phyloP scores from a whole-genome alignment of 805 yeast species.

The Alloascoidea africana region DNA sequence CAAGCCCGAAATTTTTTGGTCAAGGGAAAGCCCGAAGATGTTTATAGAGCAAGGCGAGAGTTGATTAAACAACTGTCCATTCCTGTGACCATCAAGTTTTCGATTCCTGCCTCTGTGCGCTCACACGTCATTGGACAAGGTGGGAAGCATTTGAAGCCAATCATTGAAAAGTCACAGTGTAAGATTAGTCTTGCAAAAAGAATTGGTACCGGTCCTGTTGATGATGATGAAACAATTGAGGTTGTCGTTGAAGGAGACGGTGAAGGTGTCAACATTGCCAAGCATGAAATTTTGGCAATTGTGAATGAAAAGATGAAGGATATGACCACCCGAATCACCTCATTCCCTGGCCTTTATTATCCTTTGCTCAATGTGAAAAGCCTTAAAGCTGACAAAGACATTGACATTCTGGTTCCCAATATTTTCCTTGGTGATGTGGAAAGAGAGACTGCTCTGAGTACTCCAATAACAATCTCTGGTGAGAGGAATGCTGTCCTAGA shows the following conservation, averaged over 20 bases:
- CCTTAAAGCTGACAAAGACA: slow-evolving; percentile 11
- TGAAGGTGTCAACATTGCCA: slow-evolving; percentile 70
- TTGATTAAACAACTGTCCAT: slow-evolving; percentile 63
- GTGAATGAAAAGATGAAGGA: slow-evolving; percentile 62
- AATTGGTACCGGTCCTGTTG: slow-evolving; percentile 17
- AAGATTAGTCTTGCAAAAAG: slow-evolving; percentile 51
- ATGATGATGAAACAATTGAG: slow-evolving; percentile 35
- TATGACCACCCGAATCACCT: slow-evolving; percentile 32
- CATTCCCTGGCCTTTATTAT: slow-evolving; percentile 23
- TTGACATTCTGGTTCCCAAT: slow-evolving; percentile 13
- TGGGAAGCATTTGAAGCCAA: slow-evolving; percentile 72
- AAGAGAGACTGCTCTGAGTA: slow-evolving; percentile 10
- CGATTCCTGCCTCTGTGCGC: slow-evolving; percentile 64
- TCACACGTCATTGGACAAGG: slow-evolving; percentile 76
- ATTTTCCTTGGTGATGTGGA: slow-evolving; percentile 9
- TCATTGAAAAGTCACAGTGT: slow-evolving; percentile 49
- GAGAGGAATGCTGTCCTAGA: slow-evolving; percentile 48
- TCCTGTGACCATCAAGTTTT: slow-evolving; percentile 45
- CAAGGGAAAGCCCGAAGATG: slow-evolving; percentile 55
- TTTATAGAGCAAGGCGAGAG: slow-evolving; percentile 57
- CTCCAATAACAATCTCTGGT: slow-evolving; percentile 46
- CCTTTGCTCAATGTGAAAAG: slow-evolving; percentile 28
- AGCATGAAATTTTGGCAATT: slow-evolving; percentile 49
- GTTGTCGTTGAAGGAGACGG: slow-evolving; percentile 71
- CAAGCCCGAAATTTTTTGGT: slow-evolving; percentile 74